These are phyloP conservation scores for Trametes maxima DNA, from an alignment of 768 basidiomycete species.

Conservation along the genomic window DNA sequence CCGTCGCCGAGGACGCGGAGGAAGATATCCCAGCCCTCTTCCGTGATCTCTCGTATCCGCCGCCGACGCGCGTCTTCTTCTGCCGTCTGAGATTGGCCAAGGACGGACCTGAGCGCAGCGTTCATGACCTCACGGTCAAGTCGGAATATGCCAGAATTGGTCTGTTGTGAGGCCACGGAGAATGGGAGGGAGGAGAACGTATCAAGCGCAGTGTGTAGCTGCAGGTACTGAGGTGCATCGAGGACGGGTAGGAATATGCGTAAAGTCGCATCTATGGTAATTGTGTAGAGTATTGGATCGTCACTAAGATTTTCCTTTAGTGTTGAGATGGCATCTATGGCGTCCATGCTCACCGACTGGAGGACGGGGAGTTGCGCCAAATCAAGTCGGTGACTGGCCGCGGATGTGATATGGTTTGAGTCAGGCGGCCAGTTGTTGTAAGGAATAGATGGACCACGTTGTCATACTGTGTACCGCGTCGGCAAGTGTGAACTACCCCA, in stretches of 20 bases:
- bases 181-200: constrained; percentile 60
- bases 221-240: constrained; percentile 81
- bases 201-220: constrained; percentile 82
- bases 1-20: constrained; percentile 72
- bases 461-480: constrained; percentile 47
- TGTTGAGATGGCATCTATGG: constrained; percentile 1
- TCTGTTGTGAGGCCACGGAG: constrained; percentile 33
- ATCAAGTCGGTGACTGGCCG: constrained; percentile 67
- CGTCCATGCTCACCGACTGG: constrained; percentile 57
- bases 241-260: constrained; percentile 88
- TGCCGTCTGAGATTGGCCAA: constrained; percentile 36
- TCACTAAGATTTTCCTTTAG: constrained; percentile 45
- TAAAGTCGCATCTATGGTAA: constrained; percentile 79
- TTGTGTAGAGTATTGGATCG: constrained; percentile 79
- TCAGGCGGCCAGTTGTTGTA: constrained; percentile 70
- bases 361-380: constrained; percentile 73
- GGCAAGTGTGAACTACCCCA: neutral
- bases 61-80: constrained; percentile 50
- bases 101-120: constrained; percentile 45
- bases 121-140: constrained; percentile 65
- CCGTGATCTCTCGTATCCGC: constrained; percentile 61
- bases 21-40: constrained; percentile 81
- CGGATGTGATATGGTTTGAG: constrained; percentile 72
- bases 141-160: constrained; percentile 61
- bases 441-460: constrained; percentile 65